Evolutionary conservation across 148 eudicot genomes (phyloP).

Genomic region (Simmondsia chinensis): DNA sequence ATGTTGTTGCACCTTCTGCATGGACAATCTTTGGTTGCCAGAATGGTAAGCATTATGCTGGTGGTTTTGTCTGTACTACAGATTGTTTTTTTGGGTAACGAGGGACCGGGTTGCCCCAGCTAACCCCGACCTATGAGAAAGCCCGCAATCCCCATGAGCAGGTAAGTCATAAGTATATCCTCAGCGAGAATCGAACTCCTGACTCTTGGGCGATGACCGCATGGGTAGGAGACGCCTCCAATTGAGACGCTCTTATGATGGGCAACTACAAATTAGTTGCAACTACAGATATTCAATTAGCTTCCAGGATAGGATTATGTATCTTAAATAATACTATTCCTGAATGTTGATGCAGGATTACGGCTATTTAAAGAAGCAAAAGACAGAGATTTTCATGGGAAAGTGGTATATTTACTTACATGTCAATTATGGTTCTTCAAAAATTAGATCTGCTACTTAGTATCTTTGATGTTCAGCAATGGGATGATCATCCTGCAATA

Average conservation of each 20-base stretch:
- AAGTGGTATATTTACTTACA: constrained; percentile 18
- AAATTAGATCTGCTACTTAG: constrained; percentile 4
- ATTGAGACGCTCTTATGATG: no score
- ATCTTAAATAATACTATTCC: neutral
- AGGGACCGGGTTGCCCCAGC: no score
- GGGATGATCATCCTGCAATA: constrained; percentile 68
- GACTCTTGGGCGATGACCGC: no score
- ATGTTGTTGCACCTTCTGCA: constrained; percentile 59
- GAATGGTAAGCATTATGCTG: constrained; percentile 33
- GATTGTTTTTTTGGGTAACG: no score
- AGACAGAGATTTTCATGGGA: constrained; percentile 38
- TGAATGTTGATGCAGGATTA: constrained; percentile 32
- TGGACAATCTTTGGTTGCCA: constrained; percentile 75
- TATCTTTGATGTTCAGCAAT: constrained; percentile 23
- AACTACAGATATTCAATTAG: no score
- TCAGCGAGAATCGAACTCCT: no score
- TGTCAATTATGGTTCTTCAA: neutral
- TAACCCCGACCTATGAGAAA: no score
- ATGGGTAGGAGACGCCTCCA: no score
- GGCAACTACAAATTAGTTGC: no score
- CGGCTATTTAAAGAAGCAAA: constrained; percentile 66
- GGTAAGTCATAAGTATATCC: no score
- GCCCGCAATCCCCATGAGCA: no score
- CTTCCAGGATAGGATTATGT: neutral
- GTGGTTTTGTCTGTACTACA: no score